Evolutionary conservation across 2,329 filamentous ascomycete species (phyloP).

Genomic region (Colletotrichum lindemuthianum): DNA sequence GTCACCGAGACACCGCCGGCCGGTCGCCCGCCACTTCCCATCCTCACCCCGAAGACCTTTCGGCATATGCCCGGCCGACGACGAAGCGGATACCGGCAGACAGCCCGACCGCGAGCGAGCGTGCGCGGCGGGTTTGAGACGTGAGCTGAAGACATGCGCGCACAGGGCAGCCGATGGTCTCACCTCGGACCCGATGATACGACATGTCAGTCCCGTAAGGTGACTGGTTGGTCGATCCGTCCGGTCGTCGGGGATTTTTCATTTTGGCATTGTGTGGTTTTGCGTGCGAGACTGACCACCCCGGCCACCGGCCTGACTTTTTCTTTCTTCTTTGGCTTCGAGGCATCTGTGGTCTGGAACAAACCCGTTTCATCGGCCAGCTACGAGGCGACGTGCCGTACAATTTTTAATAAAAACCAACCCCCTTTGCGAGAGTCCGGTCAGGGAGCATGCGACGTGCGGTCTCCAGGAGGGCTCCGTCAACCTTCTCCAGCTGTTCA

Average conservation of each 20-base stretch:
- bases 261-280: too few species aligned
- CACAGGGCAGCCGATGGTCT: constrained; percentile 31
- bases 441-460: constrained; percentile 15
- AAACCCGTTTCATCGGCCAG: constrained; percentile 18
- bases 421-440: not conserved
- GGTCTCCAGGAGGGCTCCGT: constrained; percentile 15
- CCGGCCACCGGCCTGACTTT: too few species aligned
- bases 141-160: not conserved
- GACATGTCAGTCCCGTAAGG: constrained; percentile 25
- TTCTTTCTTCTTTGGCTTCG: constrained; percentile 5
- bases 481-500: constrained; percentile 6
- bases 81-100: constrained; percentile 9
- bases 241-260: constrained; percentile 15
- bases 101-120: not conserved
- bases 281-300: too few species aligned
- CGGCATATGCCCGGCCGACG: constrained; percentile 15
- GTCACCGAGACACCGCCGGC: too few species aligned
- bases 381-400: not conserved
- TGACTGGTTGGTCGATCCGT: constrained; percentile 31
- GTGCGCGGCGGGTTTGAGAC: too few species aligned
- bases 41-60: not conserved
- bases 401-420: not conserved
- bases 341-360: constrained; percentile 8
- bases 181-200: constrained; percentile 27
- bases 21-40: not conserved